phyloP scores from a whole-genome alignment of 2,329 filamentous ascomycete genomes.

The Calonectria multiphialidica region DNA sequence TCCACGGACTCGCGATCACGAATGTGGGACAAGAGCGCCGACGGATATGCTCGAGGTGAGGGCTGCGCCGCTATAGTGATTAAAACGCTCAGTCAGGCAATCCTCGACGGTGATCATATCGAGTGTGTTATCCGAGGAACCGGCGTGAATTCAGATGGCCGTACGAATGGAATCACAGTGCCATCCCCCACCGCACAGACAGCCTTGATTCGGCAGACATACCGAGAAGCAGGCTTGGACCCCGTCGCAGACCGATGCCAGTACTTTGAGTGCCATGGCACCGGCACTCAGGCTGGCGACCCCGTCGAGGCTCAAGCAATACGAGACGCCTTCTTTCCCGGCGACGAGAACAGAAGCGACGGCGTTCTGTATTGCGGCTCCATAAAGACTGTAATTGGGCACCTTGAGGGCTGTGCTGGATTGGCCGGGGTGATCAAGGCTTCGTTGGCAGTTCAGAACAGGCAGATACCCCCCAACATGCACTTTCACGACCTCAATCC shows the following conservation, averaged over 20 bases:
- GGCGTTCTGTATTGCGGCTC: constrained; percentile 33
- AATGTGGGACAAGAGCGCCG: background rate
- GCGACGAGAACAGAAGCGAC: background rate
- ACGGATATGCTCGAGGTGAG: constrained; percentile 4
- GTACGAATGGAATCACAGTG: constrained; percentile 24
- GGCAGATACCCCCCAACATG: constrained; percentile 45
- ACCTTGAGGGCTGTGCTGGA: constrained; percentile 41
- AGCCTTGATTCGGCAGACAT: constrained; percentile 52
- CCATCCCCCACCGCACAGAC: constrained; percentile 59
- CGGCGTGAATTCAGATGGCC: constrained; percentile 37
- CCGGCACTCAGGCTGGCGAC: constrained; percentile 54
- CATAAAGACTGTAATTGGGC: constrained; percentile 44
- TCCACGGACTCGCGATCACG: background rate
- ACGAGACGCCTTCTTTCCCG: constrained; percentile 51
- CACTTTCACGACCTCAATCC: constrained; percentile 46
- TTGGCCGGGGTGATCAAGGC: constrained; percentile 38
- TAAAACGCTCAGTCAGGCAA: constrained; percentile 42
- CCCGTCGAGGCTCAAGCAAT: constrained; percentile 63
- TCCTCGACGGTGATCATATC: constrained; percentile 46
- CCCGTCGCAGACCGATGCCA: constrained; percentile 48
- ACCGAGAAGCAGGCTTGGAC: constrained; percentile 51
- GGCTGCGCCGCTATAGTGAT: background rate
- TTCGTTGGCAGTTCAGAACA: constrained; percentile 29
- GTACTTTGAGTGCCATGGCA: constrained; percentile 57
- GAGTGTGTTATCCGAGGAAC: constrained; percentile 37